Evolutionary conservation across 2,329 filamentous ascomycete species (phyloP).

Genomic region (Grosmannia penicillata): DNA sequence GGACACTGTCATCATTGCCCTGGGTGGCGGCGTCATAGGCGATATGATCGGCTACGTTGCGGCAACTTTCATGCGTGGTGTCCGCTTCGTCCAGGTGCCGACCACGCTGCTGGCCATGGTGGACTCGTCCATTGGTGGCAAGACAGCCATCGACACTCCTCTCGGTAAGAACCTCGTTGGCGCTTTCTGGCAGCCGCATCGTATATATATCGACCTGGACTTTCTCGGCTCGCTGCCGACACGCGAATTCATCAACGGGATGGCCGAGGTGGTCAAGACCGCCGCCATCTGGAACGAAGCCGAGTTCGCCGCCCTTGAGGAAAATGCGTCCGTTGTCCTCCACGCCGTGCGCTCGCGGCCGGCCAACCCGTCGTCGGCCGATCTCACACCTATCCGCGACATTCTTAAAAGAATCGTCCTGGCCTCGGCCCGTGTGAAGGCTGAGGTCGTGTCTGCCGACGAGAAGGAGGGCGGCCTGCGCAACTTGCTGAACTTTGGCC

Average conservation of each 20-base stretch:
- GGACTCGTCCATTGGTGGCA: conserved; percentile 94
- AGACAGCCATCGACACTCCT: conserved; percentile 94
- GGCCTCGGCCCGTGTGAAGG: conserved; percentile 86
- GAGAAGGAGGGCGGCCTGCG: conserved; percentile 87
- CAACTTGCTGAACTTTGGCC: conserved; percentile 93
- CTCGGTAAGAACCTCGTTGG: conserved; percentile 93
- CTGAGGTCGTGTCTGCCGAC: conserved; percentile 83
- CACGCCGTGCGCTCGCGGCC: conserved; percentile 47
- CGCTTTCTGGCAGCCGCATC: conserved; percentile 88
- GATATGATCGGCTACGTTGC: conserved; percentile 97
- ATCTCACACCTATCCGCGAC: conserved; percentile 55
- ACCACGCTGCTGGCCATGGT: conserved; percentile 95
- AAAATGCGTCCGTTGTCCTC: conserved; percentile 65
- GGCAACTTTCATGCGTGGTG: conserved; percentile 94
- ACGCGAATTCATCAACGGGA: conserved; percentile 93
- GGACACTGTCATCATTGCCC: conserved; percentile 86
- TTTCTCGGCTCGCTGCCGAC: conserved; percentile 84
- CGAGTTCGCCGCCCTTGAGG: conserved; percentile 74
- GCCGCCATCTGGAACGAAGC: conserved; percentile 88
- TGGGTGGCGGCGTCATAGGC: conserved; percentile 92
- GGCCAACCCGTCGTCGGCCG: conserved; percentile 24
- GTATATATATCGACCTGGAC: conserved; percentile 85
- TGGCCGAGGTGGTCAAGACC: conserved; percentile 97
- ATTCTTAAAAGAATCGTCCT: conserved; percentile 69
- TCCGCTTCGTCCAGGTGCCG: conserved; percentile 91